Percentiles rank a stretch among this genome's conserved stretches.
These are phyloP conservation scores for Aquilaria sinensis DNA, from an alignment of 345 rosid species.

Conservation along the genomic window DNA sequence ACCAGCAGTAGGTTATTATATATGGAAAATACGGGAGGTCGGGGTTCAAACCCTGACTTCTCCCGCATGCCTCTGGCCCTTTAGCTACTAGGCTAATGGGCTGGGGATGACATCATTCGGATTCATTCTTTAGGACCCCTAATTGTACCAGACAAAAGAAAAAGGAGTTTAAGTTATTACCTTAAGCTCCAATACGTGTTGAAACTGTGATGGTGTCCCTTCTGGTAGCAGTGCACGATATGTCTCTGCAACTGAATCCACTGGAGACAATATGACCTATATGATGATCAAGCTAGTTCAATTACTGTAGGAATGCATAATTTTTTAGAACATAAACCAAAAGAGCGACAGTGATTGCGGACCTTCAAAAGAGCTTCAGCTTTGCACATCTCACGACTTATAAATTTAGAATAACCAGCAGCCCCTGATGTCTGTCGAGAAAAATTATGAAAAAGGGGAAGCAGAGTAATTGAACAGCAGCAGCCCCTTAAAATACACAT, in stretches of 20 bases:
- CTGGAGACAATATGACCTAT: conserved; percentile 90
- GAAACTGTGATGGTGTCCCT: conserved; percentile 98
- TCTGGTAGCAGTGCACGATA: conserved; percentile 94
- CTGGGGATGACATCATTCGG: no score
- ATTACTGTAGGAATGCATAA: conserved; percentile 1
- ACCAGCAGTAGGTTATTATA: no score
- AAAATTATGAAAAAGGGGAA: conserved; percentile 1
- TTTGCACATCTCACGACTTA: conserved; percentile 99
- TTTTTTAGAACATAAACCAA: background rate
- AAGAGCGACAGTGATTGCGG: conserved; percentile 9
- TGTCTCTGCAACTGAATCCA: conserved; percentile 96
- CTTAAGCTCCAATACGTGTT: conserved; percentile 96
- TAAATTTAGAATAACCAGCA: conserved; percentile 88
- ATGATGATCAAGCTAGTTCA: conserved; percentile 1
- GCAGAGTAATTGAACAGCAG: background rate
- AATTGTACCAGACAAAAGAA: background rate
- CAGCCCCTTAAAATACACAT: no score
- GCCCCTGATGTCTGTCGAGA: conserved; percentile 65
- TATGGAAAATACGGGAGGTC: no score
- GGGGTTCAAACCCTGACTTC: no score
- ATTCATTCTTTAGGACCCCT: no score
- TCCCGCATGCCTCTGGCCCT: no score
- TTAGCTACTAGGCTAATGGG: no score
- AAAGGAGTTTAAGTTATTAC: conserved; percentile 18
- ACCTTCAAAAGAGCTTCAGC: conserved; percentile 99